Evolutionary conservation across 768 basidiomycete genomes (phyloP).

Genomic region (Hericium erinaceus): DNA sequence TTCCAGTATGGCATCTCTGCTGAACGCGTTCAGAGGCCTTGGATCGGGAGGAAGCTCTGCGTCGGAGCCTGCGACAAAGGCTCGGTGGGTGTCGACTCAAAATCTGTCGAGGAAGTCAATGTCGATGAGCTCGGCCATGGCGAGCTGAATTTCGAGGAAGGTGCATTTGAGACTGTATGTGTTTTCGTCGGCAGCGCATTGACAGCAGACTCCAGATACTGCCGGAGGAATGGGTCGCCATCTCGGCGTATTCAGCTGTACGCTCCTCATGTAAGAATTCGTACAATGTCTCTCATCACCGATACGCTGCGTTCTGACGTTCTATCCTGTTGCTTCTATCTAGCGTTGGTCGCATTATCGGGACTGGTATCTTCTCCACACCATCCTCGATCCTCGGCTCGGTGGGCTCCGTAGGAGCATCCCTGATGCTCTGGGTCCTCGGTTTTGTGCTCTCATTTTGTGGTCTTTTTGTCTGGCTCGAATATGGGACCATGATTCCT

Average conservation of each 20-base stretch:
- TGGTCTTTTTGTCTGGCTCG: conserved; percentile 54
- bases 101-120: neutral
- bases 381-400: conserved; percentile 49
- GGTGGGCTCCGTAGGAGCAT: conserved; percentile 50
- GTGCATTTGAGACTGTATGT: no score
- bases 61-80: neutral
- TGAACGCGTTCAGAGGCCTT: neutral
- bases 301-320: neutral
- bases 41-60: neutral
- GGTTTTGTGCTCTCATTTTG: conserved; percentile 51
- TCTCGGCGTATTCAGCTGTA: conserved; percentile 47
- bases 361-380: conserved; percentile 58
- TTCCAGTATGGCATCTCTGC: neutral
- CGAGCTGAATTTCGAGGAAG: conserved; percentile 41
- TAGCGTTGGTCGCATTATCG: conserved; percentile 47
- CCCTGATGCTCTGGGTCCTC: conserved; percentile 55
- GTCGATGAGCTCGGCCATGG: conserved; percentile 22
- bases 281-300: neutral
- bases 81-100: neutral
- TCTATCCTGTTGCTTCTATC: neutral
- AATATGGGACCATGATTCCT: conserved; percentile 56
- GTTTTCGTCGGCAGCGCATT: neutral
- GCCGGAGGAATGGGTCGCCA: conserved; percentile 53
- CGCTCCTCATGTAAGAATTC: conserved; percentile 37
- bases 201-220: conserved; percentile 23